Evolutionary conservation across 805 yeast genomes (phyloP).

Genomic region (Maudiozyma saulgeensis): DNA sequence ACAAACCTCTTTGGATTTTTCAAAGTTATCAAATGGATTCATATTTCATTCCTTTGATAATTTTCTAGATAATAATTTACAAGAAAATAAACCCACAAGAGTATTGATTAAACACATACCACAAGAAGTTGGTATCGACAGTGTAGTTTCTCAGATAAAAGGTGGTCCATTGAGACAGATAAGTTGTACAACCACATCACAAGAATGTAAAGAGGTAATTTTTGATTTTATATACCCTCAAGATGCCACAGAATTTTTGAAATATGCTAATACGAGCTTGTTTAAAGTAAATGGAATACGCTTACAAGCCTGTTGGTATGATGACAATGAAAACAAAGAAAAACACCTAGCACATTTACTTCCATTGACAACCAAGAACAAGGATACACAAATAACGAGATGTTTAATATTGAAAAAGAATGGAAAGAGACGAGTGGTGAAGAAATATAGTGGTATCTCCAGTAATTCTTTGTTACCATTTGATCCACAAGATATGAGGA

Average conservation of each 20-base stretch:
- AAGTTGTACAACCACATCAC: constrained; percentile 4
- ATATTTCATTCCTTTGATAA: neutral
- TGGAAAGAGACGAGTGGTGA: constrained; percentile 1
- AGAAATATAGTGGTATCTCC: neutral
- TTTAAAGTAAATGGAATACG: constrained; percentile 51
- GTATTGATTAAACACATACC: constrained; percentile 32
- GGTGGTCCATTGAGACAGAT: constrained; percentile 66
- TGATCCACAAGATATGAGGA: constrained; percentile 34
- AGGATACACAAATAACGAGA: constrained; percentile 29
- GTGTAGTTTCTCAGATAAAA: constrained; percentile 44
- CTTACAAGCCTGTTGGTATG: constrained; percentile 39
- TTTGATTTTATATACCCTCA: constrained; percentile 43
- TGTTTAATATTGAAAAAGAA: constrained; percentile 41
- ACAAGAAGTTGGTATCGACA: constrained; percentile 35
- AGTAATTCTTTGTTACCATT: constrained; percentile 35
- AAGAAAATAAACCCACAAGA: neutral
- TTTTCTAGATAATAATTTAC: neutral
- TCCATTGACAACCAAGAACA: neutral
- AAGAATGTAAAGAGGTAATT: constrained; percentile 30
- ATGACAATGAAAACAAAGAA: neutral
- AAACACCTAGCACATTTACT: neutral
- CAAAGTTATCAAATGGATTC: neutral
- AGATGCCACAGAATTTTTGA: constrained; percentile 46
- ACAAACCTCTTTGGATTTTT: too few species aligned
- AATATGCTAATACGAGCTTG: constrained; percentile 42